Conservation (phyloP, 495 filamentous ascomycete genomes). For the Penicillium paxilli region DNA sequence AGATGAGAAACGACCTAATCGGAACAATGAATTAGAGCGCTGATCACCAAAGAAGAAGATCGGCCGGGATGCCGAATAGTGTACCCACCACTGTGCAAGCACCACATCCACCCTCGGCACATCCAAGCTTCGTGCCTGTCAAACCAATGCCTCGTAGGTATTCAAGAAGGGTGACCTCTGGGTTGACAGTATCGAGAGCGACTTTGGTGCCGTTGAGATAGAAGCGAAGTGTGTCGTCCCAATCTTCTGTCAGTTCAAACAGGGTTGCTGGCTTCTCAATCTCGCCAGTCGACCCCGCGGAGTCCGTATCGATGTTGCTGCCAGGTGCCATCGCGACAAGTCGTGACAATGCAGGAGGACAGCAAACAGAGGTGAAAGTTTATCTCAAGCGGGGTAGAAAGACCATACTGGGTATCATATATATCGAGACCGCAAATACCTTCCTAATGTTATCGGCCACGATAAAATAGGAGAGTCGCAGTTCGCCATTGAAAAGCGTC, state of each 20-base stretch:
- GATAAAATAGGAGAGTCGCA: not conserved
- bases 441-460: constrained; percentile 20
- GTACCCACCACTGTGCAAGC: constrained; percentile 87
- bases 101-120: constrained; percentile 94
- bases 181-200: constrained; percentile 76
- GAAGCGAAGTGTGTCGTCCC: constrained; percentile 74
- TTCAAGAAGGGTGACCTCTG: constrained; percentile 89
- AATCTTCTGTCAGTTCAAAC: constrained; percentile 58
- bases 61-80: not conserved
- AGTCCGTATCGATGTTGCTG: constrained; percentile 47
- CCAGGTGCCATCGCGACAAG: constrained; percentile 56
- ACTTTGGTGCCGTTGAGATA: constrained; percentile 96
- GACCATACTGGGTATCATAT: constrained; percentile 11
- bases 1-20: constrained; percentile 78
- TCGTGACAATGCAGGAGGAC: not conserved
- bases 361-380: constrained; percentile 1
- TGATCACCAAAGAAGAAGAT: not conserved
- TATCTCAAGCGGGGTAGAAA: constrained; percentile 8
- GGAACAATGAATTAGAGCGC: not conserved
- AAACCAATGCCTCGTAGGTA: constrained; percentile 88
- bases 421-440: constrained; percentile 18
- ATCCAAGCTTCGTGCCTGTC: constrained; percentile 74
- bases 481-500: not conserved
- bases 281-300: constrained; percentile 53
- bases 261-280: constrained; percentile 45